Evolutionary conservation across 108 stramenopile species (phyloP), one percentile per base, ranked within the genome.

Genomic region (Aureococcus anophagefferens): DNA sequence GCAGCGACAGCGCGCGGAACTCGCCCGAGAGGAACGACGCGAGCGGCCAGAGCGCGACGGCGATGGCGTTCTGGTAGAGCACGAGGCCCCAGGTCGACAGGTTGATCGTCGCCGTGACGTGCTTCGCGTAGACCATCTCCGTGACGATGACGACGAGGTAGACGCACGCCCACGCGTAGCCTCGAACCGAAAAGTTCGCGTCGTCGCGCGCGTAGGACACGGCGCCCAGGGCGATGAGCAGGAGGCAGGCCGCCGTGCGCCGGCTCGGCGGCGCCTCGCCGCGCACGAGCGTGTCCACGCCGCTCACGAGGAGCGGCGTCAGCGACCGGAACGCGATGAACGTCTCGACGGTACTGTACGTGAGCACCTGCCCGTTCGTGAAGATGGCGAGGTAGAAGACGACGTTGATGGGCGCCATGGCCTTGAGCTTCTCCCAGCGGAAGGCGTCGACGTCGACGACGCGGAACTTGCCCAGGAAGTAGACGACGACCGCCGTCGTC

Each of bases 61-160:
- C 67, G 29, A 79, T 32, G 9, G 46, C 16, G 62, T 79, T 79
- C n/a, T 67, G 68, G 78, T 79, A 79, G 63, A 74, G 70, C 21
- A 79, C 78, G 28, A 67, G 78, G 17, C 74, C 74, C 78, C 78
- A 79, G 17, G 68, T 72, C 29, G 68, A 32, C 74, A 79, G 75
- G 17, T 69, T 7, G 14, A 75, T 73, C 13, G 78, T 74, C 34
- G 68, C 34, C 32, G 74, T 79, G 45, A 79, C 25, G 64, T 79
- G 73, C 74, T 79, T 79, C 33, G 67, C 68, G 68, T 74, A 79
- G 33, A 79, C 51, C 51, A 59, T 59, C 30, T 74, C 73, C 28
- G 69, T 44, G n/a, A 70, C 65, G 32, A 79, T 64, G 46, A 79
- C 32, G 64, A 37, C 33, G 62, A 70, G 75, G 45, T 67, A 70